Percentiles rank a stretch among this genome's conserved stretches.
Conservation (phyloP, 1,284 basidiomycete species). For the Tilletia indica region DNA sequence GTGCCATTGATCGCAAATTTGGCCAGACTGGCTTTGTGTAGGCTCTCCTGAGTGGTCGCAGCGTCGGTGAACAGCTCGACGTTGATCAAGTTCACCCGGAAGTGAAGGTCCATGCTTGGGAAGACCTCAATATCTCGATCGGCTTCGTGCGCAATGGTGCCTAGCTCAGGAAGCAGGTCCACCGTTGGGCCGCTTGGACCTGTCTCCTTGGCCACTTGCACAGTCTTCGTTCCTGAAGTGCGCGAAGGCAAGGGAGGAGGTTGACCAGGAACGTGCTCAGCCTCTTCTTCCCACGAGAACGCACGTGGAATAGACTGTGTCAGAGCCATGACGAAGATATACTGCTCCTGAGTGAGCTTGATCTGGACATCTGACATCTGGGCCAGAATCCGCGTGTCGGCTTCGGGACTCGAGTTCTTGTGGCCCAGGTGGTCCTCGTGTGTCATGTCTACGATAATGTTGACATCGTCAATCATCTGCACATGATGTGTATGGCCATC, state of each 20-base stretch:
- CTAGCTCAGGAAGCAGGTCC: constrained; percentile 61
- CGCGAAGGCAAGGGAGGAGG: constrained; percentile 13
- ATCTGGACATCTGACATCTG: constrained; percentile 87
- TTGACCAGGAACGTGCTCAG: not conserved
- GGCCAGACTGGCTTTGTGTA: constrained; percentile 79
- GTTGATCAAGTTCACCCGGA: constrained; percentile 73
- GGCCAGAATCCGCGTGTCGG: constrained; percentile 61
- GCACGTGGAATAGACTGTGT: constrained; percentile 74
- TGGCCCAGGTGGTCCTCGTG: constrained; percentile 59
- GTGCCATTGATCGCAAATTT: constrained; percentile 80
- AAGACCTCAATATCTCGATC: constrained; percentile 28
- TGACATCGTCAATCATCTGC: constrained; percentile 91
- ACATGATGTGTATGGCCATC: constrained; percentile 44
- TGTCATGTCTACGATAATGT: constrained; percentile 70
- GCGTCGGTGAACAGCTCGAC: constrained; percentile 83
- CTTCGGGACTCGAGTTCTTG: constrained; percentile 52
- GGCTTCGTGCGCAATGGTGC: constrained; percentile 51
- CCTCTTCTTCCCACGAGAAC: constrained; percentile 57
- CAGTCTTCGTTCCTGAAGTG: not conserved
- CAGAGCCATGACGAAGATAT: constrained; percentile 72
- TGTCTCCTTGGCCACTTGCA: not conserved
- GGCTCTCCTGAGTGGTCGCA: constrained; percentile 65
- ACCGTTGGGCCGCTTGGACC: constrained; percentile 40
- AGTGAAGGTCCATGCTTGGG: constrained; percentile 71
- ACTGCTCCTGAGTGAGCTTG: constrained; percentile 86